These are phyloP conservation scores for Parafenestella ontariensis DNA, from an alignment of 2,329 filamentous ascomycete species.

Conservation along the genomic window DNA sequence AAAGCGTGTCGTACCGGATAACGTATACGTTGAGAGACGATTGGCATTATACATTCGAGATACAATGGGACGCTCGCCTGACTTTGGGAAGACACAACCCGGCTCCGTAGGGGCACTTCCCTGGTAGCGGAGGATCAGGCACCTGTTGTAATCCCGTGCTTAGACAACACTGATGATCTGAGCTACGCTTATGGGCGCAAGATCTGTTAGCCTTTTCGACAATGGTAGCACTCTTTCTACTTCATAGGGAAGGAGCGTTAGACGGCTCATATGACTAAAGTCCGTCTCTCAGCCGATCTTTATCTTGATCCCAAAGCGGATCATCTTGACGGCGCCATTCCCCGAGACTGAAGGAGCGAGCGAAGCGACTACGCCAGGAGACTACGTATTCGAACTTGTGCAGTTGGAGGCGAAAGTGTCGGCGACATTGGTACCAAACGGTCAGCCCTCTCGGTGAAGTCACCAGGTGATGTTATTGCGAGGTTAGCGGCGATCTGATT, in stretches of 20 bases:
- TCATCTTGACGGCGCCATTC: not conserved
- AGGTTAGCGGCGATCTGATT: not conserved
- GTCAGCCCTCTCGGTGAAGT: not conserved
- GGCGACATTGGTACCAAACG: not conserved
- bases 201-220: not conserved
- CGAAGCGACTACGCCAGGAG: not conserved
- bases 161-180: not conserved
- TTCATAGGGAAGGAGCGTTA: not conserved
- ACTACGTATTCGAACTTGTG: not conserved
- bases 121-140: not conserved
- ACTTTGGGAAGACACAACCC: too few species aligned
- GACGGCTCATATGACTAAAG: constrained; percentile 5
- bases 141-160: not conserved
- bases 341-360: not conserved
- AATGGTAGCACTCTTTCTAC: not conserved
- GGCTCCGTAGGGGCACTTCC: not conserved
- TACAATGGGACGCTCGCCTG: not conserved
- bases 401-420: not conserved
- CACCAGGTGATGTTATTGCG: not conserved
- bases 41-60: not conserved
- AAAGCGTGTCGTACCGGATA: not conserved
- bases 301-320: not conserved
- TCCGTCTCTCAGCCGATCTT: not conserved
- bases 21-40: not conserved
- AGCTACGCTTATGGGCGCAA: not conserved